A percentile compares a stretch with the other conserved stretches of the same genome.
phyloP scores from a whole-genome alignment of 2,329 filamentous ascomycete genomes.

The Fusarium paranaense region DNA sequence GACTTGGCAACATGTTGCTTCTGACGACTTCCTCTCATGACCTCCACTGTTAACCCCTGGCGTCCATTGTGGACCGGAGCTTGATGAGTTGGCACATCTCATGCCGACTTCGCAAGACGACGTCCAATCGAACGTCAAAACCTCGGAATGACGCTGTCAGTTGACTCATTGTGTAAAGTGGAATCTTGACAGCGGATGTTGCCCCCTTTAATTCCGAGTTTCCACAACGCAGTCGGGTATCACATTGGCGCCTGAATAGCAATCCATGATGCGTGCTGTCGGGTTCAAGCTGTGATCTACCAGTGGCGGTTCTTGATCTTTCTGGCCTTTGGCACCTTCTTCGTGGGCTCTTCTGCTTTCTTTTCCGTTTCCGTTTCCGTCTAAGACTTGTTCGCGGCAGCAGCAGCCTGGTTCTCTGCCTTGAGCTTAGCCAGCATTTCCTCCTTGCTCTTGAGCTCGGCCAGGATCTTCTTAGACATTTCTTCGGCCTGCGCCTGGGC shows the following conservation, averaged over 20 bases:
- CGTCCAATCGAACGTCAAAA: not conserved
- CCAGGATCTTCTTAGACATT: slow-evolving; percentile 69
- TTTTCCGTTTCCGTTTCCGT: slow-evolving; percentile 12
- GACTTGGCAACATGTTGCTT: not conserved
- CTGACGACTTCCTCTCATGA: not conserved
- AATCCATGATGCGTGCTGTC: not conserved
- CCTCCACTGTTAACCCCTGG: not conserved
- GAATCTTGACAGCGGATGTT: not conserved
- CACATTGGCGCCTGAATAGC: not conserved
- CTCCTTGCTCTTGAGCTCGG: slow-evolving; percentile 74
- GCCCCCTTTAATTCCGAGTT: not conserved
- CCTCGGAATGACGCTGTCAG: not conserved
- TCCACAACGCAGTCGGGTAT: not conserved
- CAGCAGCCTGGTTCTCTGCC: slow-evolving; percentile 65
- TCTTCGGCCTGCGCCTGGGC: slow-evolving; percentile 73
- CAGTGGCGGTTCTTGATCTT: not conserved
- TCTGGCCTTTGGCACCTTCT: not conserved
- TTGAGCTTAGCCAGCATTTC: slow-evolving; percentile 70
- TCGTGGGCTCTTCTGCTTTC: not conserved
- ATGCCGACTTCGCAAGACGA: not conserved
- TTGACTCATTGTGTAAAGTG: not conserved
- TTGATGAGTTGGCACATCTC: not conserved
- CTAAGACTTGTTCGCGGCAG: slow-evolving; percentile 48
- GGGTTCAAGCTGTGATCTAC: not conserved
- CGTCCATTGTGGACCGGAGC: not conserved